Evolutionary conservation across 768 basidiomycete species (phyloP).

Genomic region (Panaeolus cyanescens): DNA sequence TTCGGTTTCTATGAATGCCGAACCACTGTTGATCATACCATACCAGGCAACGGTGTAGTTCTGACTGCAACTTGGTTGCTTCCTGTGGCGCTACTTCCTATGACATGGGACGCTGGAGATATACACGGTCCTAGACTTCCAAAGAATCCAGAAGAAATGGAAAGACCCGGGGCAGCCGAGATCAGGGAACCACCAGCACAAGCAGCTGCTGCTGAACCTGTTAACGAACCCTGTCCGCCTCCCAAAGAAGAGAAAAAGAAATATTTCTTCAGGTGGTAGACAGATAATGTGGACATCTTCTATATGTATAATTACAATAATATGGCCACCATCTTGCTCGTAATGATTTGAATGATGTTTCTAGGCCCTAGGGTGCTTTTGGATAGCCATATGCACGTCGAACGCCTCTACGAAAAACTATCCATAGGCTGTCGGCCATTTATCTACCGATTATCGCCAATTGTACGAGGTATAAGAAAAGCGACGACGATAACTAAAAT

Average conservation of each 20-base stretch:
- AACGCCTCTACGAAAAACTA: no score
- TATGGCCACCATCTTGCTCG: no score
- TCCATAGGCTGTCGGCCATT: no score
- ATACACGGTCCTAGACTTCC: constrained; percentile 34
- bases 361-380: no score
- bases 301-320: no score
- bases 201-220: constrained; percentile 10
- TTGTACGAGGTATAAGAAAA: no score
- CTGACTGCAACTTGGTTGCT: constrained; percentile 83
- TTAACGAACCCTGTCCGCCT: constrained; percentile 6
- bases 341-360: no score
- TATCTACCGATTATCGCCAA: no score
- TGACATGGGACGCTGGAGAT: constrained; percentile 65
- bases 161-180: constrained; percentile 5
- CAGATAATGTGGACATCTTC: not conserved
- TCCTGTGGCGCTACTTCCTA: constrained; percentile 74
- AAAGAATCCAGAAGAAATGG: constrained; percentile 21
- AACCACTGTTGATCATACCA: constrained; percentile 5
- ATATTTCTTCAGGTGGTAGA: constrained; percentile 24
- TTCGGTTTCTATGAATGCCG: constrained; percentile 4
- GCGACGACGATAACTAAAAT: no score
- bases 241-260: constrained; percentile 18
- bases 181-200: constrained; percentile 9
- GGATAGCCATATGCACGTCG: no score
- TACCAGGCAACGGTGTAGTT: constrained; percentile 73